Conservation (phyloP, 2,329 filamentous ascomycete genomes). For the Hyphodiscus sp. region DNA sequence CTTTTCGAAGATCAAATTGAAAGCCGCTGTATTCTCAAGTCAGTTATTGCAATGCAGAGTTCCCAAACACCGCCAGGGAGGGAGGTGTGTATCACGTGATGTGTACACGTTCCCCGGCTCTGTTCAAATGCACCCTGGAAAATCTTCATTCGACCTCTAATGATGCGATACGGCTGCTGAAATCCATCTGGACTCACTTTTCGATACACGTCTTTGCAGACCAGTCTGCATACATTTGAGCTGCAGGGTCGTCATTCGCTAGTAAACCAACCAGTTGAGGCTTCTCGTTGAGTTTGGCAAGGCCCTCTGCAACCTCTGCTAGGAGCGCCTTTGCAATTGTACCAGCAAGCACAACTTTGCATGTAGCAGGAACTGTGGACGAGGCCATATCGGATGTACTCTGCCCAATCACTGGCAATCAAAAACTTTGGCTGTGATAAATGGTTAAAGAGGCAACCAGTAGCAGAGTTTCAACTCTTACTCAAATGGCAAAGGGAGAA, state of each 20-base stretch:
- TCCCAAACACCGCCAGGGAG: not conserved
- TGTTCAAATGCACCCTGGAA: too few relatives aligned
- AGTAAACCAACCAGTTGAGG: constrained; percentile 87
- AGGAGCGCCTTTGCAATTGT: constrained; percentile 80
- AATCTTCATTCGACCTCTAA: too few relatives aligned
- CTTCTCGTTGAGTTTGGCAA: constrained; percentile 63
- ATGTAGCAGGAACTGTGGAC: constrained; percentile 42
- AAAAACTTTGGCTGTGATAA: too few relatives aligned
- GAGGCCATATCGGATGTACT: constrained; percentile 5
- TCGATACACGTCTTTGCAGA: constrained; percentile 94
- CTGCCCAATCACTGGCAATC: not conserved
- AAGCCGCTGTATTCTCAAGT: constrained; percentile 59
- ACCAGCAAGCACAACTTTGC: constrained; percentile 88
- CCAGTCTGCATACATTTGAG: constrained; percentile 92
- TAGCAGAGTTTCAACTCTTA: too few relatives aligned
- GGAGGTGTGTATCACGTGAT: not conserved
- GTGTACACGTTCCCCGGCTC: too few relatives aligned
- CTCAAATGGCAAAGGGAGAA: too few relatives aligned
- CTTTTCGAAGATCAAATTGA: constrained; percentile 75
- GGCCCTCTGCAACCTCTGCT: constrained; percentile 67
- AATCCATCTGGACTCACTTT: constrained; percentile 58
- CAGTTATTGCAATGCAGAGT: not conserved
- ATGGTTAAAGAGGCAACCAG: too few relatives aligned
- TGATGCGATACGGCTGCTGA: too few relatives aligned
- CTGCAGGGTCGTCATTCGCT: constrained; percentile 85